Conservation (phyloP, 2,329 filamentous ascomycete genomes). For the Fusarium succisae region DNA sequence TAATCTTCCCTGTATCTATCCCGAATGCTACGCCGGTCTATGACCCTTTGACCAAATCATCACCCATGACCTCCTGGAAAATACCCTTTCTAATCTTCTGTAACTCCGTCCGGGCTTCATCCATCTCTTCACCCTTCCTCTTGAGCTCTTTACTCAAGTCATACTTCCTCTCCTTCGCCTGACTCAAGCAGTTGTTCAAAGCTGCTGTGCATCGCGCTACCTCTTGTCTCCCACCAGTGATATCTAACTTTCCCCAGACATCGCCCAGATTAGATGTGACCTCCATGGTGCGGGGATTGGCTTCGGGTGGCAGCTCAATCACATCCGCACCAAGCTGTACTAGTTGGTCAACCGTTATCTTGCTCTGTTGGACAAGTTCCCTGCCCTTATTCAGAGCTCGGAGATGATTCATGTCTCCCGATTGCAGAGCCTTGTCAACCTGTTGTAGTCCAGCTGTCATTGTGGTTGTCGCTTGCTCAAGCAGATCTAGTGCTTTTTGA, state of each 20-base stretch:
- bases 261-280: conserved; percentile 51
- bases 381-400: conserved; percentile 23
- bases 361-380: conserved; percentile 14
- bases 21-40: background rate
- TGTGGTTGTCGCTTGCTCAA: conserved; percentile 49
- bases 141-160: conserved; percentile 46
- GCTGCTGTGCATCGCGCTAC: conserved; percentile 48
- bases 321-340: conserved; percentile 20
- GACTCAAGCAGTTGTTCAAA: conserved; percentile 46
- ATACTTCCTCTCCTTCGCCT: conserved; percentile 45
- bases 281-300: conserved; percentile 55
- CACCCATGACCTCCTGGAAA: conserved; percentile 34
- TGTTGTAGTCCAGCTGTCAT: conserved; percentile 49
- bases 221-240: conserved; percentile 54
- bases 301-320: conserved; percentile 44
- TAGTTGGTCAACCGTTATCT: conserved; percentile 20
- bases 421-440: conserved; percentile 54
- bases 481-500: conserved; percentile 50
- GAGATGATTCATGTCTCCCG: conserved; percentile 44
- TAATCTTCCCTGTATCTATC: background rate
- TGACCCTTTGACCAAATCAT: conserved; percentile 6
- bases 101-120: conserved; percentile 49
- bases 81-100: conserved; percentile 57
- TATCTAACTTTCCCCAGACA: conserved; percentile 61
- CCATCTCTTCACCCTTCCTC: conserved; percentile 43